Evolutionary conservation across 176 grass and related monocot species (phyloP).

Genomic region (Calamus simplicifolius): DNA sequence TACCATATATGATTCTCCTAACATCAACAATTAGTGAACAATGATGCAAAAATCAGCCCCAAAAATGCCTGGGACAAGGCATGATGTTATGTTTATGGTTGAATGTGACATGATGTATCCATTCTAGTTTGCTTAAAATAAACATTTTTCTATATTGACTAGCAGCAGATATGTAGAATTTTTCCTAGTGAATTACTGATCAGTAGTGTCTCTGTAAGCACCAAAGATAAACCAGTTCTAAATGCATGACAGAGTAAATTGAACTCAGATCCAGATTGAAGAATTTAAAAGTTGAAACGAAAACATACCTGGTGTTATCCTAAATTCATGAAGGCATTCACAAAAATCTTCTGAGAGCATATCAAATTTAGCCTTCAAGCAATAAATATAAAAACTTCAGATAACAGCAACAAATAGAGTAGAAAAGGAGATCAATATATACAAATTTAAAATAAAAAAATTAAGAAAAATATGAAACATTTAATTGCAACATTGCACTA

Average conservation of each 20-base stretch:
- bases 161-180: too few relatives aligned
- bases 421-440: background rate
- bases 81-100: too few relatives aligned
- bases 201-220: background rate
- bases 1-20: too few relatives aligned
- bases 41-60: background rate
- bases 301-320: conserved; percentile 51
- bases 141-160: too few relatives aligned
- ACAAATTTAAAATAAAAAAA: background rate
- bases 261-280: background rate
- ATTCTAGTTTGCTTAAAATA: too few relatives aligned
- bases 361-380: conserved; percentile 70
- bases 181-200: too few relatives aligned
- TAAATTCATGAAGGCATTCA: conserved; percentile 59
- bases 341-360: conserved; percentile 86
- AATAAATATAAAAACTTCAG: background rate
- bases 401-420: background rate
- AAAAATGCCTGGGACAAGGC: too few relatives aligned
- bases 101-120: too few relatives aligned
- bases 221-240: background rate
- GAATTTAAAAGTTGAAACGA: conserved; percentile 6
- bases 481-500: background rate
- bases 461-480: background rate
- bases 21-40: background rate
- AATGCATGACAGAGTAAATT: background rate